A percentile compares a stretch with the other conserved stretches of the same genome.
Conservation (phyloP, 208 protist species). For the Acanthamoeba culbertsoni region DNA sequence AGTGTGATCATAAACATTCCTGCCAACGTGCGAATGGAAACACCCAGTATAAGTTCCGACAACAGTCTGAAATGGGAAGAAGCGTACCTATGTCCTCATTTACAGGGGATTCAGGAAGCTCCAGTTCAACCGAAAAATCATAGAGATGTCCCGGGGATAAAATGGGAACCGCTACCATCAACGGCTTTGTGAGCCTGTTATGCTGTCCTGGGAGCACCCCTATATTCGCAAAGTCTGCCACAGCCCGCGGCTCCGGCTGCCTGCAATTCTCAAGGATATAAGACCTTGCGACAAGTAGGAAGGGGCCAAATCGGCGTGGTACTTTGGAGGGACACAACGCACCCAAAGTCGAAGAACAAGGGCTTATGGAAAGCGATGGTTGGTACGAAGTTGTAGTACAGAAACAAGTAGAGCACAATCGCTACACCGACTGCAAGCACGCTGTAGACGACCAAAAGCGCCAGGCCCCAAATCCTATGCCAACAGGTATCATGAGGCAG, state of each 20-base stretch:
- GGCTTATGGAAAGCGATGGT: slow-evolving; percentile 23
- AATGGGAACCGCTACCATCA: not conserved
- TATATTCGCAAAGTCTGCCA: not conserved
- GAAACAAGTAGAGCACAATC: not conserved
- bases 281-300: not conserved
- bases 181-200: not conserved
- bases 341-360: slow-evolving; percentile 13
- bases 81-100: not conserved
- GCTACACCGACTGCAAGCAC: not conserved
- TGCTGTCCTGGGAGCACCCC: not conserved
- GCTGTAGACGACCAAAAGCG: not conserved
- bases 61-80: not conserved
- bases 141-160: slow-evolving; percentile 13
- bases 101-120: not conserved
- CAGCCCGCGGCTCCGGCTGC: not conserved
- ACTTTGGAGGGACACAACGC: too few relatives aligned
- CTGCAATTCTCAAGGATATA: not conserved
- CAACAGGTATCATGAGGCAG: not conserved
- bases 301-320: not conserved
- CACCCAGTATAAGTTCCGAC: too few relatives aligned
- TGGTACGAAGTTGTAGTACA: slow-evolving; percentile 47
- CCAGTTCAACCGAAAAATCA: not conserved
- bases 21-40: not conserved
- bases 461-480: not conserved
- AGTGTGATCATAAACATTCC: slow-evolving; percentile 39